phyloP scores from a whole-genome alignment of 2,329 filamentous ascomycete genomes.

The Emergomyces orientalis region DNA sequence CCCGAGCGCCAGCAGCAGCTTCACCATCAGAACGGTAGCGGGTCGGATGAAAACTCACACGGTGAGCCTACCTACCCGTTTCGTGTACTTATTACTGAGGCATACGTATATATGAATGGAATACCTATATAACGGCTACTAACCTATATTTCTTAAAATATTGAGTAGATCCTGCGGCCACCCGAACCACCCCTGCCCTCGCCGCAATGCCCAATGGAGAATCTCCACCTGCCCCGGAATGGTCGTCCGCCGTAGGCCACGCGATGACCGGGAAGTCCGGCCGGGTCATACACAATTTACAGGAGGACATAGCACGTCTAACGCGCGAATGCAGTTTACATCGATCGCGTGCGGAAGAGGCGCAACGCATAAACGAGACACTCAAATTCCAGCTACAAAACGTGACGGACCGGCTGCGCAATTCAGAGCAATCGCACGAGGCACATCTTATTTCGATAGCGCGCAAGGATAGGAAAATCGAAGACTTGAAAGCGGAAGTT shows the following conservation, averaged over 20 bases:
- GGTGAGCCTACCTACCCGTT: not conserved
- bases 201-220: conserved; percentile 25
- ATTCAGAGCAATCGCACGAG: conserved; percentile 40
- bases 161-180: not conserved
- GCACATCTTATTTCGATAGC: conserved; percentile 38
- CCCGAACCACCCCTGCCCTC: conserved; percentile 13
- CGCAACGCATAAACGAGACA: conserved; percentile 39
- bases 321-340: conserved; percentile 40
- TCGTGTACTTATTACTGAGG: not conserved
- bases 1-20: conserved; percentile 15
- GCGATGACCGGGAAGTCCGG: conserved; percentile 43
- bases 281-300: conserved; percentile 42
- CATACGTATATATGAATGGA: not conserved
- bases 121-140: not conserved
- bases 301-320: conserved; percentile 42
- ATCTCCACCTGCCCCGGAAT: conserved; percentile 23
- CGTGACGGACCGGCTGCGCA: conserved; percentile 38
- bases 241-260: conserved; percentile 43
- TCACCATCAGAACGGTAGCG: not conserved
- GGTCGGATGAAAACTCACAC: not conserved
- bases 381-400: conserved; percentile 38
- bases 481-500: conserved; percentile 36
- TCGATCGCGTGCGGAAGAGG: conserved; percentile 39
- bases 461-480: conserved; percentile 41
- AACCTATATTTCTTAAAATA: not conserved